Base-by-base conservation (phyloP, 371 early-diverging fungal genomes). In the Mortierella polycephala region DNA sequence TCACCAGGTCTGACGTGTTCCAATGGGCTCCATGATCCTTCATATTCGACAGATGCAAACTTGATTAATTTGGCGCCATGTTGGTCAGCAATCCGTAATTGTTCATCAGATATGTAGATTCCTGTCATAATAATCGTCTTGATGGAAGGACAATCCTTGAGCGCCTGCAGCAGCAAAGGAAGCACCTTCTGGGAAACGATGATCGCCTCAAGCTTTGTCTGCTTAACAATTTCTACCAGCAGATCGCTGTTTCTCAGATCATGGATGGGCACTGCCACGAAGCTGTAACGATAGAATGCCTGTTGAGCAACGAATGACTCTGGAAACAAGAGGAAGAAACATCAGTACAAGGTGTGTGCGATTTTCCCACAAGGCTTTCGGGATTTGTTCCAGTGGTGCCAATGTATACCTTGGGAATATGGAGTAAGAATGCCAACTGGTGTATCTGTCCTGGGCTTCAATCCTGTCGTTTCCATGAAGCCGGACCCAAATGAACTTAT, bases 391-490 rank as follows among this genome's bases (percentile, higher is more conserved):
- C 30, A 30, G 30, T 30, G 30, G 30, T 4, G 30, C 30, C 30
- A 30, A 30, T 2, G 4, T 30, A 30, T 89, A 87, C 89, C 81
- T 60, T 82, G 64, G 8, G 86, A 87, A 60, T 84, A 81, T 12
- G 69, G 62, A 14, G 85, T 81, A 60, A 84, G 83, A 61, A 89
- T 82, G 50, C 88, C 89, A 8, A 89, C 85, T 64, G 87, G 83
- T 12, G 79, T 69, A 49, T 82, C 83, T n/a, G 84, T 76, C 63
- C 82, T 71, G 47, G 88, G 85, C 13, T 73, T 75, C 3, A 89
- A 58, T 21, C 74, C 77, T 39, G 81, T 83, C 55, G 68, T 40
- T 4, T 62, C 58, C 5, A 75, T 46, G 23, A 77, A 62, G 45
- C 79, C 71, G 3, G 74, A 57, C 39, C 74, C 74, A 54, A 74